These are phyloP conservation scores for Corynascus novoguineensis DNA, from an alignment of 495 filamentous ascomycete genomes.

Conservation along the genomic window DNA sequence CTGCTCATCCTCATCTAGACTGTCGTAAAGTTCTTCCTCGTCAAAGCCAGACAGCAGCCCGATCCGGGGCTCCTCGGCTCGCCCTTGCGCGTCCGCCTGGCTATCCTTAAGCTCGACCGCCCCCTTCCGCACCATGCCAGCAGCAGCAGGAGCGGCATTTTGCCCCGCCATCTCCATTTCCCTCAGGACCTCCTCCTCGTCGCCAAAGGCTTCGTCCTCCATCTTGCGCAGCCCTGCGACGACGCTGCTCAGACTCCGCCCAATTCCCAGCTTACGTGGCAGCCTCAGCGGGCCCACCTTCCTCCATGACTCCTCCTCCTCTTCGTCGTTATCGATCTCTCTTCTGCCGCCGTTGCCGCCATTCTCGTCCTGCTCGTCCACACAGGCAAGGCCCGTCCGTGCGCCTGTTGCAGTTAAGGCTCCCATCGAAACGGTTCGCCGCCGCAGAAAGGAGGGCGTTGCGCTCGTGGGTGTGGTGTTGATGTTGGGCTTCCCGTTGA, in stretches of 20 bases:
- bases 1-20: conserved; percentile 37
- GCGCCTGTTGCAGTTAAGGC: conserved; percentile 6
- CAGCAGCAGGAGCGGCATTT: neutral
- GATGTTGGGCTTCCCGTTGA: conserved; percentile 11
- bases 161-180: conserved; percentile 71
- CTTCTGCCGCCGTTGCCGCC: conserved; percentile 14
- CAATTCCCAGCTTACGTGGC: conserved; percentile 56
- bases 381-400: conserved; percentile 36
- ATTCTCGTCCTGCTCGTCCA: conserved; percentile 43
- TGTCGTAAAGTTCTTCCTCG: conserved; percentile 46
- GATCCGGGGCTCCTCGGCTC: conserved; percentile 22
- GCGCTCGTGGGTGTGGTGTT: conserved; percentile 47
- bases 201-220: conserved; percentile 69
- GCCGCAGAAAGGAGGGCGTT: conserved; percentile 73
- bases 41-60: conserved; percentile 58
- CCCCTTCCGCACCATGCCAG: neutral
- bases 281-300: conserved; percentile 47
- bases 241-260: conserved; percentile 69
- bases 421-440: conserved; percentile 23
- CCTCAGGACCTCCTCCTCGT: conserved; percentile 74
- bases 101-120: conserved; percentile 1
- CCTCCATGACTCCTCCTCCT: conserved; percentile 32
- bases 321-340: conserved; percentile 28
- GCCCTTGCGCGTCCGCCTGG: neutral
- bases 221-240: conserved; percentile 71